Percentiles rank a stretch among this genome's conserved stretches.
Conservation (phyloP, 495 filamentous ascomycete species). For the Chaetomidium leptoderma region DNA sequence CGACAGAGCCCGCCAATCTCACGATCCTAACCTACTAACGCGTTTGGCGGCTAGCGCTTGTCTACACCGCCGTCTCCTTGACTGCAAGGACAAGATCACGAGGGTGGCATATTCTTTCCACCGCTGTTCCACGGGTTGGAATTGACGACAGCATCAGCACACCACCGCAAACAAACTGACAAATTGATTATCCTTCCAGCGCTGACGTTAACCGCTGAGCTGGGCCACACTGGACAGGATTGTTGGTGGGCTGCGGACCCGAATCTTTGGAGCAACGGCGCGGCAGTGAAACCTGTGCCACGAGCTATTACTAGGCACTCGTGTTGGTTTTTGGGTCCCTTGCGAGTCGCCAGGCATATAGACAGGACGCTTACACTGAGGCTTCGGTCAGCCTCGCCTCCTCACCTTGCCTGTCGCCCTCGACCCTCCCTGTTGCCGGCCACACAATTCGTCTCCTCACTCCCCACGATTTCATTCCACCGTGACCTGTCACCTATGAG, state of each 20-base stretch:
- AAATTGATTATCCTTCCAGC: no score
- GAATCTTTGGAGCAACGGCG: conserved; percentile 6
- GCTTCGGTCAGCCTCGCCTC: not conserved
- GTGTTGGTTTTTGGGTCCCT: not conserved
- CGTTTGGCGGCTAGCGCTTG: conserved; percentile 13
- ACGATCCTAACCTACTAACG: not conserved
- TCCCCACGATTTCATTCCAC: not conserved
- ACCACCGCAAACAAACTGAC: not conserved
- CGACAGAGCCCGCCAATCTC: not conserved
- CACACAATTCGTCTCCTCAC: not conserved
- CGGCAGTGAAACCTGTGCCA: conserved; percentile 9
- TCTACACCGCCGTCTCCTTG: conserved; percentile 16
- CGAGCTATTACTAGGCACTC: not conserved
- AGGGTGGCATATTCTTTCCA: conserved; percentile 7
- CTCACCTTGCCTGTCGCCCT: not conserved
- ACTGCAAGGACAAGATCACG: conserved; percentile 10
- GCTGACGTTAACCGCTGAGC: conserved; percentile 1
- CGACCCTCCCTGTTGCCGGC: not conserved
- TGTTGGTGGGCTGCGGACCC: conserved; percentile 1
- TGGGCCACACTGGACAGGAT: not conserved
- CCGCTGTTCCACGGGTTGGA: not conserved
- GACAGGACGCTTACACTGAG: not conserved
- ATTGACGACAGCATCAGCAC: not conserved
- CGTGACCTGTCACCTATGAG: not conserved
- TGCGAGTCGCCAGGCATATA: not conserved